Base-by-base conservation (phyloP, 192 early-diverging fungal genomes). In the Spinellus fusiger region DNA sequence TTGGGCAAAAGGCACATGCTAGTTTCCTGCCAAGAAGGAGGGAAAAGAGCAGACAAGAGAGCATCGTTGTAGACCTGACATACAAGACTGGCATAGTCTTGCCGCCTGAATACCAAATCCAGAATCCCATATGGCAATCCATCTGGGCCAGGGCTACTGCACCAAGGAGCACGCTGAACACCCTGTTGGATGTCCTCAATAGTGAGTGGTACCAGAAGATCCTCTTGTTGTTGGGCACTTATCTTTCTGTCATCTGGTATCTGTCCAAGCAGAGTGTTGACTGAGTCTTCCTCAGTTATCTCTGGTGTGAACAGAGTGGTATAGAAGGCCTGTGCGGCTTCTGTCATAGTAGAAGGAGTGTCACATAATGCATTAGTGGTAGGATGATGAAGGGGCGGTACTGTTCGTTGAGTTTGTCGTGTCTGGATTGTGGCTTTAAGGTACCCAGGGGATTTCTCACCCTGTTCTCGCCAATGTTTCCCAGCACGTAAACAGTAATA, bases 1-100 rank as follows among this genome's bases (percentile, higher is more conserved):
- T 70, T 75, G 46, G 40, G 40, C 27, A 64, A 28, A 0, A 64
- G 46, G 15, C 10, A n/a, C 16, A 59, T 12, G 13, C 46, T n/a
- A 1, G 57, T 59, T 20, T 9, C 7, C 2, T 1, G 5, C 57
- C 57, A 59, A 10, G 44, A 31, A 2, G 12, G 18, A 5, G 49
- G 26, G 22, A 50, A 50, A 22, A 50, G 8, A 50, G 15, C 62
- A 16, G 16, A 4, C 6, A 33, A 12, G 1, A 48, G 26, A 15
- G 49, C 51, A 0, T 46, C 52, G 15, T 40, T 46, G 28, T 46
- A 57, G 5, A 57, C 37, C 1, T 1, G 3, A 34, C 12, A 10
- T 22, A 28, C 31, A 6, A 52, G 28, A 20, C 10, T 8, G 25
- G 50, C 10, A 38, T 16, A 18, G 6, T 27, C 5, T 4, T 27